Base-by-base conservation (phyloP, 306 rosid species). In the Astragalus glycyphyllos region DNA sequence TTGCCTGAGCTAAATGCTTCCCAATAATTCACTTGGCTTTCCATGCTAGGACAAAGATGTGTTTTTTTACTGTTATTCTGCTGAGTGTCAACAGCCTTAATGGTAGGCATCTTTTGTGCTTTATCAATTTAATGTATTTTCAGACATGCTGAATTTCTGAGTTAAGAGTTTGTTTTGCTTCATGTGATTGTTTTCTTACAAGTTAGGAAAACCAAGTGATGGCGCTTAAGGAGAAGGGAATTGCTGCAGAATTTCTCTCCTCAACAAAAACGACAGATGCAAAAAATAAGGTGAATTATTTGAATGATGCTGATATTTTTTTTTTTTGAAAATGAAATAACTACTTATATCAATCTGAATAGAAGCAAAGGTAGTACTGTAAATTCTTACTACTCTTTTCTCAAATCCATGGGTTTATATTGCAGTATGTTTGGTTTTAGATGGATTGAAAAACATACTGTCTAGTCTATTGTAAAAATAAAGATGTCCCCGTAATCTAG, bases 191-290 rank as follows among this genome's bases (percentile, higher is more conserved):
- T 55, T 57, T 73, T 73, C 53, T 46, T 51, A 5, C 37, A 77
- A 26, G 59, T 66, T 80, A 90, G 98, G 97, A 94, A 89, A 94
- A 90, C 77, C 98, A 94, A 82, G 98, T 89, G 79, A 80, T 84
- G 84, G 86, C 87, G 17, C 79, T 94, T 84, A 90, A 90, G 79
- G 89, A 90, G 82, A 94, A 87, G 77, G 92, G 95, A 45, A 86
- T 90, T 75, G 84, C 86, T 44, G 98, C 98, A 6, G 98, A 94
- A 62, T 90, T 81, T 86, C 92, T 94, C 13, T 89, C 97, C 76
- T 94, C 98, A 61, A 94, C 89, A 10, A 96, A 84, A 84, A 79
- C 89, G 0, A 44, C 84, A 1, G 82, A 59, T 32, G 82, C 82
- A 23, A 94, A 81, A 79, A 79, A 80, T n/a, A 90, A 90, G 92